phyloP scores from a whole-genome alignment of 1,139 yeast genomes.

The Ogataea hybrid region DNA sequence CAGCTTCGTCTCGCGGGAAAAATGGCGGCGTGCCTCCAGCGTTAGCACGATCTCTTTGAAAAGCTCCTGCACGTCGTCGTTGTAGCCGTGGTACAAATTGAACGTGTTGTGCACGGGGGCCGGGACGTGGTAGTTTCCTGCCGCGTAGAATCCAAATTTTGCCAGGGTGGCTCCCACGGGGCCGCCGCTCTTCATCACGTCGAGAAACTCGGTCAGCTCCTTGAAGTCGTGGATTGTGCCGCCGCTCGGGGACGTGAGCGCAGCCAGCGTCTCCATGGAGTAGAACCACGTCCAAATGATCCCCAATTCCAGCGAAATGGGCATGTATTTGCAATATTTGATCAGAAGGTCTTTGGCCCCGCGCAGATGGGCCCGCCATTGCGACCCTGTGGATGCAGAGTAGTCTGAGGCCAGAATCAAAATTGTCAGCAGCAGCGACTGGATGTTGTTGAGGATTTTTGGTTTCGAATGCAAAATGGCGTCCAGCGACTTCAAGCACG shows the following conservation, averaged over 20 bases:
- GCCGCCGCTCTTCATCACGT: conserved; percentile 28
- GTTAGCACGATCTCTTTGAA: conserved; percentile 42
- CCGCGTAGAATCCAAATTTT: conserved; percentile 29
- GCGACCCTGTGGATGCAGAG: conserved; percentile 47
- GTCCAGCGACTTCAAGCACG: conserved; percentile 50
- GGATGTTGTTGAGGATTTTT: conserved; percentile 49
- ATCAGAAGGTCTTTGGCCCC: conserved; percentile 63
- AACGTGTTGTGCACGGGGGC: conserved; percentile 38
- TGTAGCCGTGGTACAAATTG: conserved; percentile 56
- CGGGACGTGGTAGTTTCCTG: conserved; percentile 27
- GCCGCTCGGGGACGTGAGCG: conserved; percentile 51
- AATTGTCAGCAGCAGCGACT: conserved; percentile 57
- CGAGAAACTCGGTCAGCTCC: conserved; percentile 46
- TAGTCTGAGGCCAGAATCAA: conserved; percentile 59
- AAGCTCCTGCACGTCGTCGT: conserved; percentile 41
- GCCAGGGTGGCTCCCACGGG: conserved; percentile 25
- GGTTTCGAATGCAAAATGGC: conserved; percentile 37
- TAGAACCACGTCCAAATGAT: conserved; percentile 63
- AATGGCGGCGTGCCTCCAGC: conserved; percentile 36
- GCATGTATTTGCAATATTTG: conserved; percentile 40
- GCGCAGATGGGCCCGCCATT: conserved; percentile 63
- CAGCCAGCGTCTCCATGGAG: conserved; percentile 60
- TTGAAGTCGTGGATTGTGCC: conserved; percentile 51
- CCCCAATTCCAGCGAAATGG: conserved; percentile 37
- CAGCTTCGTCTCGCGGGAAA: background rate